A percentile compares a stretch with the other conserved stretches of the same genome.
Conservation (phyloP, 768 basidiomycete species). For the Mrakia blollopis region DNA sequence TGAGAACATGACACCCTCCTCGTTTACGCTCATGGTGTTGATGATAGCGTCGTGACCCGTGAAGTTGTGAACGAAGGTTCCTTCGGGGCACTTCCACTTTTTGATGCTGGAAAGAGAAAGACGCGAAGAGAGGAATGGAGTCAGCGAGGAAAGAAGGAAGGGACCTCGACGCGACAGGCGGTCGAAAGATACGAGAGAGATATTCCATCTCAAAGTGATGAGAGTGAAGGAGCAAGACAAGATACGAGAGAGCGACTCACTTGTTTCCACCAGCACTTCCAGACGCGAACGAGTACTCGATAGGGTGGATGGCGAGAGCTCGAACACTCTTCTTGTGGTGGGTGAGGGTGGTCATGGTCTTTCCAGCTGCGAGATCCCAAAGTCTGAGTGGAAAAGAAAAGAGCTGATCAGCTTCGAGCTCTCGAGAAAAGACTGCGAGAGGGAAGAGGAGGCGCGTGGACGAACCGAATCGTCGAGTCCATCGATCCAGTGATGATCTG, state of each 20-base stretch:
- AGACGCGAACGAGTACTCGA: constrained; percentile 92
- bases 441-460: background rate
- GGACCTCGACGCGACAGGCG: no score
- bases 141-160: background rate
- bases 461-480: constrained; percentile 90
- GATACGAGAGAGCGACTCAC: constrained; percentile 34
- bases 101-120: constrained; percentile 58
- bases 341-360: constrained; percentile 92
- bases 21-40: constrained; percentile 88
- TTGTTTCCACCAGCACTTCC: constrained; percentile 98
- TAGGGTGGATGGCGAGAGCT: constrained; percentile 88
- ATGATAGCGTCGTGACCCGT: constrained; percentile 94
- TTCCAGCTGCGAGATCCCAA: constrained; percentile 97
- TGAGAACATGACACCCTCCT: constrained; percentile 95
- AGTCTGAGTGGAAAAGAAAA: constrained; percentile 51
- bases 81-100: constrained; percentile 99
- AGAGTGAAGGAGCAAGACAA: background rate
- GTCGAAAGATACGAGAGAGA: background rate
- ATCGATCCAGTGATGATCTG: constrained; percentile 97
- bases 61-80: constrained; percentile 93
- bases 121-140: background rate
- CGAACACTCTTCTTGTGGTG: constrained; percentile 99
- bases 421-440: no score
- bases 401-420: background rate
- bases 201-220: no score